Evolutionary conservation across 768 basidiomycete genomes (phyloP).

Genomic region (Podaxis sp.): DNA sequence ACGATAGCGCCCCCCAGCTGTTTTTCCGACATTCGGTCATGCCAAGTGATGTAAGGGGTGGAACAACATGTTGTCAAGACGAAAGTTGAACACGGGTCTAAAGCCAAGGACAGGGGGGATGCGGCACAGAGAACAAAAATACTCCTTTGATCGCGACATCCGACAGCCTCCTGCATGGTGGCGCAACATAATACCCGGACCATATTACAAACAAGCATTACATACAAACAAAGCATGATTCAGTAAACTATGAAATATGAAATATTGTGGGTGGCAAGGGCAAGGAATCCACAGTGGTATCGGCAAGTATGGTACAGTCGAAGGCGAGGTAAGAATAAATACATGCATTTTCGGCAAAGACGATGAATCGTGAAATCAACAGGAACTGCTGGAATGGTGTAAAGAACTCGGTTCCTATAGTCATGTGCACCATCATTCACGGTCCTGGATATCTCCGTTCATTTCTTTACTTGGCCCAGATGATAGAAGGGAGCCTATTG

Average conservation of each 20-base stretch:
- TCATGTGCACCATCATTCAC: slow-evolving; percentile 25
- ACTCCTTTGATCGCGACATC: not conserved
- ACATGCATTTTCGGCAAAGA: slow-evolving; percentile 4
- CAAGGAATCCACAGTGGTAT: slow-evolving; percentile 13
- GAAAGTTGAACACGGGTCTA: not conserved
- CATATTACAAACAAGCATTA: slow-evolving; percentile 13
- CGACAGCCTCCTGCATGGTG: not conserved
- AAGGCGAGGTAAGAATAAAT: slow-evolving; percentile 13
- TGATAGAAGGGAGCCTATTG: slow-evolving; percentile 73
- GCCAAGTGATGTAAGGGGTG: slow-evolving; percentile 3
- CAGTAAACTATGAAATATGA: slow-evolving; percentile 8
- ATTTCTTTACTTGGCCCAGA: slow-evolving; percentile 39
- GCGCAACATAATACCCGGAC: not conserved
- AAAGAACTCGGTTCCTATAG: slow-evolving; percentile 1
- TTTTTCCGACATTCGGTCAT: slow-evolving; percentile 3
- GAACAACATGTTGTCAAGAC: not conserved
- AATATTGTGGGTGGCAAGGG: not conserved
- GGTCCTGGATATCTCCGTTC: slow-evolving; percentile 32
- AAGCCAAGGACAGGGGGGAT: not conserved
- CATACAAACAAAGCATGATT: slow-evolving; percentile 8
- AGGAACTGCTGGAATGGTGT: slow-evolving; percentile 1
- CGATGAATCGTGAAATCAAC: slow-evolving; percentile 5
- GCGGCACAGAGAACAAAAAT: not conserved
- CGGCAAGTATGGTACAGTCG: slow-evolving; percentile 15
- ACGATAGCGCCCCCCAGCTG: not conserved